A percentile compares a stretch with the other conserved stretches of the same genome.
Conservation (phyloP, 805 yeast genomes). For the Lachancea kluyveri region DNA sequence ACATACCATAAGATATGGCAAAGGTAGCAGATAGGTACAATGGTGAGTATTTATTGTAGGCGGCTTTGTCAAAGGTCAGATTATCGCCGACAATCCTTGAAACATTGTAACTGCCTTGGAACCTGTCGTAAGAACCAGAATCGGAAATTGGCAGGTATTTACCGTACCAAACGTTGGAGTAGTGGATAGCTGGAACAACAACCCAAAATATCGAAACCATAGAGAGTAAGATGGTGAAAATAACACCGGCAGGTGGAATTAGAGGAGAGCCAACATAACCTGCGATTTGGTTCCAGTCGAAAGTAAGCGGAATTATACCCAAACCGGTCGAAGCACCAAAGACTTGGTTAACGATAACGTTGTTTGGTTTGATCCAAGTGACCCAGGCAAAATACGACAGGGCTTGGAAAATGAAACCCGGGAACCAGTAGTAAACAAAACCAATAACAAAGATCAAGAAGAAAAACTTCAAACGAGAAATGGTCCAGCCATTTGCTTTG, state of each 20-base stretch:
- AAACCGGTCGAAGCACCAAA: constrained; percentile 58
- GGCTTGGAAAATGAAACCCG: constrained; percentile 51
- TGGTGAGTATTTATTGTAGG: constrained; percentile 55
- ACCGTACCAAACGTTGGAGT: constrained; percentile 50
- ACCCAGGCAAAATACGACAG: constrained; percentile 52
- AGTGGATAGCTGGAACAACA: constrained; percentile 45
- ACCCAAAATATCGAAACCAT: constrained; percentile 47
- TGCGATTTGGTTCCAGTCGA: constrained; percentile 62
- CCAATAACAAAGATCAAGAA: constrained; percentile 33
- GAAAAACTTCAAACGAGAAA: constrained; percentile 46
- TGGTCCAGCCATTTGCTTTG: constrained; percentile 53
- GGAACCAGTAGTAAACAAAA: constrained; percentile 51
- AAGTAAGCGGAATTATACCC: constrained; percentile 60
- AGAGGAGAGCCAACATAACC: constrained; percentile 53
- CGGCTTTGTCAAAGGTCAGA: constrained; percentile 37
- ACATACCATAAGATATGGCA: constrained; percentile 54
- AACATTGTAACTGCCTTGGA: constrained; percentile 44
- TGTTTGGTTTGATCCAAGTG: constrained; percentile 55
- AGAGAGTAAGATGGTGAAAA: constrained; percentile 39
- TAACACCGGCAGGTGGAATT: constrained; percentile 49
- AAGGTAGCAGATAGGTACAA: constrained; percentile 54
- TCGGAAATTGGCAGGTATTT: constrained; percentile 51
- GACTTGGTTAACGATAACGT: constrained; percentile 53
- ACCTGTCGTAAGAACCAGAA: constrained; percentile 44
- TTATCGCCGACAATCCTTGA: constrained; percentile 39